These are phyloP conservation scores for Geranomyces variabilis DNA, from an alignment of 192 early-diverging fungal genomes.

Conservation along the genomic window DNA sequence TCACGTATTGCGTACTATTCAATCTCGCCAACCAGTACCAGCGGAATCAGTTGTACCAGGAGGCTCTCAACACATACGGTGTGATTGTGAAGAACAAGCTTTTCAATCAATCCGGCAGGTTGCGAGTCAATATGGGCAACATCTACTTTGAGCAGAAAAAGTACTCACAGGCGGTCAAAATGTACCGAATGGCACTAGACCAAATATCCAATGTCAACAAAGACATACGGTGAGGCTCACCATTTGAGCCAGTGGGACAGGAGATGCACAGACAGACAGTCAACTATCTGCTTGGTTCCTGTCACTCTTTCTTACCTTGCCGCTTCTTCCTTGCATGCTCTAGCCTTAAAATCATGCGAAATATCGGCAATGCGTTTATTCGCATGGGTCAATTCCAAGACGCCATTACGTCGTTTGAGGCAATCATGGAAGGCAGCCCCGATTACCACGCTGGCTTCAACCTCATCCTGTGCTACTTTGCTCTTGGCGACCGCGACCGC, in stretches of 20 bases:
- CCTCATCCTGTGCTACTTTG: conserved; percentile 65
- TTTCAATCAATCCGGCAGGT: conserved; percentile 61
- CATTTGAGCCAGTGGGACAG: background rate
- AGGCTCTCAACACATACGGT: conserved; percentile 60
- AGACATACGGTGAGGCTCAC: conserved; percentile 49
- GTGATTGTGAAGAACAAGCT: conserved; percentile 68
- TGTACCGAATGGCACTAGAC: conserved; percentile 69
- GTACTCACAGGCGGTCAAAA: conserved; percentile 64
- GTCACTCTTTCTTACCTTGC: no score
- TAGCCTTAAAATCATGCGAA: conserved; percentile 63
- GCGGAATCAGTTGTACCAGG: conserved; percentile 61
- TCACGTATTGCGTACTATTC: conserved; percentile 66
- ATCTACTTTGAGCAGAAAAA: conserved; percentile 65
- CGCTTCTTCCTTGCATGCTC: no score
- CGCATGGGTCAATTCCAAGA: conserved; percentile 63
- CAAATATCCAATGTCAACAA: conserved; percentile 55
- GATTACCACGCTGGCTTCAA: conserved; percentile 64
- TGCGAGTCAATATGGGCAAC: conserved; percentile 69
- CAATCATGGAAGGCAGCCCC: conserved; percentile 60
- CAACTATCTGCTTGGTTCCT: background rate
- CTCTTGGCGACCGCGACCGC: conserved; percentile 60
- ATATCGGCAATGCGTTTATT: conserved; percentile 62
- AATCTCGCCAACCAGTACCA: conserved; percentile 65
- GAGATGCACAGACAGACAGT: background rate
- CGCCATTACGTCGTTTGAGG: conserved; percentile 64